phyloP scores from a whole-genome alignment of 164 flowering plant species.

The Piper longum region DNA sequence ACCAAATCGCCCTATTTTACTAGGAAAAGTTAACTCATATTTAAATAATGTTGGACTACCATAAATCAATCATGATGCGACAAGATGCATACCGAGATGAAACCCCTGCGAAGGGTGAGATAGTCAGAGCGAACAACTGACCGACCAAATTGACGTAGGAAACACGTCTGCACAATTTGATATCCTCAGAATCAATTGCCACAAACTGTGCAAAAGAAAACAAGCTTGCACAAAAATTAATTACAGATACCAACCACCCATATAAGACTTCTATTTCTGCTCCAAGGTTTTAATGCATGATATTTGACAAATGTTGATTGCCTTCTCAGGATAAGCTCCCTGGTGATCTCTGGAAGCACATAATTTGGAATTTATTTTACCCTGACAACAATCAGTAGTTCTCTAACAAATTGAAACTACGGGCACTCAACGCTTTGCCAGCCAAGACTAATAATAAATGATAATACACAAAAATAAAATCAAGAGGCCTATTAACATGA shows the following conservation, averaged over 20 bases:
- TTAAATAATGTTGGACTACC: no score
- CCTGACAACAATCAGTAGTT: not conserved
- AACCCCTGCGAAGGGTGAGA: slow-evolving; percentile 79
- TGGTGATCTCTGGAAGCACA: slow-evolving; percentile 42
- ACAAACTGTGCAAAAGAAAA: not conserved
- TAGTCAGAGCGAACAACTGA: slow-evolving; percentile 88
- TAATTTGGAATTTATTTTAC: not conserved
- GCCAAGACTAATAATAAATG: not conserved
- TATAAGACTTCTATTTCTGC: slow-evolving; percentile 44
- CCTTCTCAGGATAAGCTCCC: slow-evolving; percentile 52
- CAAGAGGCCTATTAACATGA: not conserved
- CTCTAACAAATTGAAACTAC: not conserved
- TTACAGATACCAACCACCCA: slow-evolving; percentile 62
- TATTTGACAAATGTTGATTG: slow-evolving; percentile 74
- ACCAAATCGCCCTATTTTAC: no score
- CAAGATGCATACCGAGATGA: slow-evolving; percentile 48
- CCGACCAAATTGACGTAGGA: slow-evolving; percentile 86
- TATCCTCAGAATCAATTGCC: not conserved
- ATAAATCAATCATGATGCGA: not conserved
- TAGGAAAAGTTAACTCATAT: no score
- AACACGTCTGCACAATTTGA: slow-evolving; percentile 51
- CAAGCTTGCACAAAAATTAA: not conserved
- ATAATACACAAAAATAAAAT: not conserved
- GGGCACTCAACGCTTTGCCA: not conserved
- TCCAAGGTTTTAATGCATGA: slow-evolving; percentile 45